Evolutionary conservation across 2,329 filamentous ascomycete genomes (phyloP), one percentile per base, ranked within the genome.

Genomic region (Colletotrichum plurivorum): DNA sequence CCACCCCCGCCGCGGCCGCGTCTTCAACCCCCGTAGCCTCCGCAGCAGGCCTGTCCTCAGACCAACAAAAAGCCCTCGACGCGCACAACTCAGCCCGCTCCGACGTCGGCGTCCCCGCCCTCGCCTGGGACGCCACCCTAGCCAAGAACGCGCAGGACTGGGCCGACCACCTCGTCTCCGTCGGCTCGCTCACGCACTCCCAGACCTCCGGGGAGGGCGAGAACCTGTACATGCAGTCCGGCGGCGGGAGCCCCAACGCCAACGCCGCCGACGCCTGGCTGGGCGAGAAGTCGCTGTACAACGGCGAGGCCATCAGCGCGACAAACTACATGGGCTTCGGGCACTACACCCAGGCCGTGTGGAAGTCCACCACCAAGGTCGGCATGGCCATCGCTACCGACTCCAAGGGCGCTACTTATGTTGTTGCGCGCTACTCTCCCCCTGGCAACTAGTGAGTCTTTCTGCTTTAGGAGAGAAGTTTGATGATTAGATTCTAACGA

Each of bases 351-450:
- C 76, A 80, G 61, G 68, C 67, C 31, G 72, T 80, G 41, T 80
- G 78, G 78, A 76, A 76, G 49, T 69, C 54, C 1, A 76, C 77
- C 16, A 78, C 71, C 54, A 77, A 76, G 56, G 59, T 81, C 7
- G 79, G 78, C 8, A 75, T 81, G 25, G 77, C 77, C 5, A 58
- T 73, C 2, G 76, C 74, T 2, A 73, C 63, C 20, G 71, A 75
- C 12, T 58, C 72, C 13, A 75, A 74, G 16, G 78, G 79, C 1
- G 75, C 67, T 5, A 70, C 68, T 53, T 81, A 76, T 61, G 76
- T 76, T 0, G 79, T 81, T 27, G 79, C 73, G 20, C 75, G 79
- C 41, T 81, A 81, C 67, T 75, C 75, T 4, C 73, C 74, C 3
- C 72, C 79, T 0, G 79, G 79, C 5, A 81, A 81, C 61, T 60